phyloP scores from a whole-genome alignment of 2,329 filamentous ascomycete genomes.

The Zasmidium cellare region DNA sequence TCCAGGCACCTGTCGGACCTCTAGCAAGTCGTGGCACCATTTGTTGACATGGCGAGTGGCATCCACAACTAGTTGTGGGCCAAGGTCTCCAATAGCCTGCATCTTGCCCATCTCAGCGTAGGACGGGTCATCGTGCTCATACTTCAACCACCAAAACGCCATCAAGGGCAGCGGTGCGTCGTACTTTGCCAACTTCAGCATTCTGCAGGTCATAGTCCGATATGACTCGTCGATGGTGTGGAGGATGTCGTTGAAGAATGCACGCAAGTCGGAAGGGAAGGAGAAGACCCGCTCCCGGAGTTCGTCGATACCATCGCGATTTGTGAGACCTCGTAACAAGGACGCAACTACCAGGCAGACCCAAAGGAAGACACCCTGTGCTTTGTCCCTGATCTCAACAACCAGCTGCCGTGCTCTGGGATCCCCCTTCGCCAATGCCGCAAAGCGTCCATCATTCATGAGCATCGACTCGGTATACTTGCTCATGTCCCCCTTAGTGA shows the following conservation, averaged over 20 bases:
- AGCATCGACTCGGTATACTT: neutral
- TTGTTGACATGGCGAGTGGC: neutral
- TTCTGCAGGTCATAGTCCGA: neutral
- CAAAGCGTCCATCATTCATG: neutral
- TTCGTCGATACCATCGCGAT: neutral
- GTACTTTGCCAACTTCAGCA: neutral
- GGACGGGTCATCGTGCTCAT: no score
- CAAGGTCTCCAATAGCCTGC: neutral
- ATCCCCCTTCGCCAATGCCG: neutral
- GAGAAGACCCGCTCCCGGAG: neutral
- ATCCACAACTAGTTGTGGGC: neutral
- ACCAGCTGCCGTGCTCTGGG: neutral
- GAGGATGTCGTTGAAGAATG: neutral
- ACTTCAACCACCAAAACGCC: neutral
- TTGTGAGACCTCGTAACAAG: neutral
- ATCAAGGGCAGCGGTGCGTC: neutral
- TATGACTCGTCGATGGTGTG: neutral
- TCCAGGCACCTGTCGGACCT: neutral
- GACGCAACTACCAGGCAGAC: constrained; percentile 7
- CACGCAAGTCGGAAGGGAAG: neutral
- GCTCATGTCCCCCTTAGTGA: neutral
- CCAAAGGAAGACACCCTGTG: constrained; percentile 22
- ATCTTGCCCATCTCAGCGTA: neutral
- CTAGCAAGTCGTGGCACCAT: neutral
- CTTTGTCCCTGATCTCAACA: neutral